These are phyloP conservation scores for Austroboletus novae-zelandiae DNA, from an alignment of 1,284 basidiomycete genomes.

Conservation along the genomic window DNA sequence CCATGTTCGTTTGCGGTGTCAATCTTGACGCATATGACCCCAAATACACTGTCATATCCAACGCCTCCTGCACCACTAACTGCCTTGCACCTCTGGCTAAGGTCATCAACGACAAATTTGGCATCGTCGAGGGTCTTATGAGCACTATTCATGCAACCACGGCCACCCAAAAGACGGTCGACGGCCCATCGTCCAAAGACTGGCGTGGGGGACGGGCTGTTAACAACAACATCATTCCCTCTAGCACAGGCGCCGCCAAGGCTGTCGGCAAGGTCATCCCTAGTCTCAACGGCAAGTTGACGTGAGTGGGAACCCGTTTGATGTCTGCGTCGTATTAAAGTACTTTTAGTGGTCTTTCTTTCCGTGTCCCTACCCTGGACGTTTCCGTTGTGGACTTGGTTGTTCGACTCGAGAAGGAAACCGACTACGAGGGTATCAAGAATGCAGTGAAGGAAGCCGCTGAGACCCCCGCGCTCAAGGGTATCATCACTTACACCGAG, in stretches of 20 bases:
- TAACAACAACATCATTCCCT: conserved; percentile 99
- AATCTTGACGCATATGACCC: conserved; percentile 95
- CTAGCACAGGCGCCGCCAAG: conserved; percentile 99
- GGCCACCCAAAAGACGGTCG: conserved; percentile 99
- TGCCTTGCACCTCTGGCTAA: conserved; percentile 98
- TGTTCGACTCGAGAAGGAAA: conserved; percentile 85
- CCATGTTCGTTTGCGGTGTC: conserved; percentile 97
- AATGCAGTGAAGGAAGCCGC: conserved; percentile 81
- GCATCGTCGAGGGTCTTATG: conserved; percentile 96
- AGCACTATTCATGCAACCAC: conserved; percentile 97
- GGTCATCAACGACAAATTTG: conserved; percentile 96
- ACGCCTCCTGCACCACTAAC: conserved; percentile 99
- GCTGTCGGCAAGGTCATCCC: conserved; percentile 99
- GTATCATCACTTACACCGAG: conserved; percentile 94
- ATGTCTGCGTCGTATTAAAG: background rate
- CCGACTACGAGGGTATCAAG: conserved; percentile 93
- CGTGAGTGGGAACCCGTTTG: conserved; percentile 15
- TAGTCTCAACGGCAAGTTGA: conserved; percentile 94
- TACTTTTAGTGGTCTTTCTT: conserved; percentile 76
- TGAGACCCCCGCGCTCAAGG: conserved; percentile 62
- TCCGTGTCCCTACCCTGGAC: conserved; percentile 97
- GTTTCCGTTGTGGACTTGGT: conserved; percentile 99
- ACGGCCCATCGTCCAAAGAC: conserved; percentile 93
- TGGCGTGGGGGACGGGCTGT: conserved; percentile 98
- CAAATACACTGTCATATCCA: conserved; percentile 93